Evolutionary conservation across 2,329 filamentous ascomycete genomes (phyloP).

Genomic region (Graphiopsis chlorocephala): DNA sequence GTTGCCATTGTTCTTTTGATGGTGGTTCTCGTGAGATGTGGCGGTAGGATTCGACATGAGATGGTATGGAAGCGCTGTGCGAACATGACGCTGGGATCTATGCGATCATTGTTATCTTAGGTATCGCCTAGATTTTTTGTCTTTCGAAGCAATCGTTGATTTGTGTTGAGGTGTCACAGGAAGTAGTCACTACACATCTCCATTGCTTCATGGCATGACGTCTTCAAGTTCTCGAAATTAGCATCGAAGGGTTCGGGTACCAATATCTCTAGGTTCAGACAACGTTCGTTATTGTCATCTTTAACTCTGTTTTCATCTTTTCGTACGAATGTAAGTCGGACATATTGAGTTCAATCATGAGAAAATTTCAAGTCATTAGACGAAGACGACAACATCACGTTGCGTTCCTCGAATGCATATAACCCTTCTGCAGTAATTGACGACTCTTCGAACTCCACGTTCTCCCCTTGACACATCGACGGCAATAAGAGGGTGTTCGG

Average conservation of each 20-base stretch:
- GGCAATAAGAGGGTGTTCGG: too few relatives aligned
- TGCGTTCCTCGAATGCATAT: too few relatives aligned
- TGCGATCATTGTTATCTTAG: background rate
- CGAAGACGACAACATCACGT: too few relatives aligned
- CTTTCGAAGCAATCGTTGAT: background rate
- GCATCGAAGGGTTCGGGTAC: background rate
- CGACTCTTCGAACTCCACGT: too few relatives aligned
- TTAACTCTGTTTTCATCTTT: too few relatives aligned
- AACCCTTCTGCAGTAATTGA: too few relatives aligned
- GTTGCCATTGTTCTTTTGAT: constrained; percentile 31
- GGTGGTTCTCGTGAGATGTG: background rate
- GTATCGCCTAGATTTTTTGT: background rate
- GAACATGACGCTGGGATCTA: background rate
- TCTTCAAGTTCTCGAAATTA: background rate
- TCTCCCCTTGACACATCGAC: too few relatives aligned
- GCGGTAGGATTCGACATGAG: background rate
- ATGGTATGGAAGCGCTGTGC: background rate
- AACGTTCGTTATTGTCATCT: too few relatives aligned
- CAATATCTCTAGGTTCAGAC: background rate
- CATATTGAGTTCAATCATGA: too few relatives aligned
- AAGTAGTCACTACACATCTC: background rate
- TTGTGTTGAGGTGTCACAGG: background rate
- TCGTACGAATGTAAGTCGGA: background rate
- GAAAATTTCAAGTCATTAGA: too few relatives aligned
- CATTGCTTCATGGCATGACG: background rate